Percentiles rank a stretch among this genome's conserved stretches.
phyloP scores from a whole-genome alignment of 768 basidiomycete genomes.

The Sarcomyxa edulis region DNA sequence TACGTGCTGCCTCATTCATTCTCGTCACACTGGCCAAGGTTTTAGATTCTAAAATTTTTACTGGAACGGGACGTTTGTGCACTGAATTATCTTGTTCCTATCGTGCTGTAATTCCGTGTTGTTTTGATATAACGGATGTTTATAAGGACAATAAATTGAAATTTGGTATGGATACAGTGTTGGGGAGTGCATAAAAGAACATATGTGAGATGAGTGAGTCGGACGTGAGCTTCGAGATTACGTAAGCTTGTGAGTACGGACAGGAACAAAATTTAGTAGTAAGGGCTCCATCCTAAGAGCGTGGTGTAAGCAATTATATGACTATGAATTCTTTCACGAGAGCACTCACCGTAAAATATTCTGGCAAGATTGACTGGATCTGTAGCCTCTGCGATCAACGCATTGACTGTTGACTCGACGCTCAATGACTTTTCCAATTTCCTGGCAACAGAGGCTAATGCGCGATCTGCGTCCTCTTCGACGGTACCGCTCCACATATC shows the following conservation, averaged over 20 bases:
- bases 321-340: not conserved
- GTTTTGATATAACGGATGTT: too few relatives aligned
- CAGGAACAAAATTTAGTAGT: constrained; percentile 11
- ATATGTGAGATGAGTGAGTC: not conserved
- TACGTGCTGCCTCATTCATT: not conserved
- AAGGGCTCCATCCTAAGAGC: constrained; percentile 26
- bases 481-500: constrained; percentile 63
- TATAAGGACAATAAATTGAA: constrained; percentile 1
- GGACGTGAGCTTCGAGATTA: not conserved
- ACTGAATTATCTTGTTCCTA: not conserved
- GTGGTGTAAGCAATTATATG: not conserved
- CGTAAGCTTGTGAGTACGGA: not conserved
- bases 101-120: constrained; percentile 2
- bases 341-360: constrained; percentile 69
- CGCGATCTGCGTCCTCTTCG: constrained; percentile 88
- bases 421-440: constrained; percentile 85
- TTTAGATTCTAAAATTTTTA: constrained; percentile 1
- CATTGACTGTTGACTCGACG: constrained; percentile 91
- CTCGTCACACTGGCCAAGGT: not conserved
- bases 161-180: not conserved
- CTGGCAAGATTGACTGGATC: constrained; percentile 68
- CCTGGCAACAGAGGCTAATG: constrained; percentile 68
- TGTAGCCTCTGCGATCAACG: constrained; percentile 85
- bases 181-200: not conserved
- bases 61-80: not conserved